Evolutionary conservation across 75 land plant genomes (phyloP).

Genomic region (Adiantum capillusveneris): DNA sequence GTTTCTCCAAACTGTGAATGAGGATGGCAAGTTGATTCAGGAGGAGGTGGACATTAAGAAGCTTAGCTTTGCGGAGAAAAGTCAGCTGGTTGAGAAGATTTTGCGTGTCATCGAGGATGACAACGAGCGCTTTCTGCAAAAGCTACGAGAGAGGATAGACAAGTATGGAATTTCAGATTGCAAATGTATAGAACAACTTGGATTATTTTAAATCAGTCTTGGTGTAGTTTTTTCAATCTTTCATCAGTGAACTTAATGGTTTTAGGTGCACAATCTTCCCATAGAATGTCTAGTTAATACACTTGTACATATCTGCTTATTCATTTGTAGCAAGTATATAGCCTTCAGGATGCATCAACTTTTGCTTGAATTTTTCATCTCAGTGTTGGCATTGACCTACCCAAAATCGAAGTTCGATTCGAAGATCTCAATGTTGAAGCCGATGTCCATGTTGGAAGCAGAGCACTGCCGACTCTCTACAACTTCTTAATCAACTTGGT

Average conservation of each 20-base stretch:
- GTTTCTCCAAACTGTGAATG: conserved; percentile 38
- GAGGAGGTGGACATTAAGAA: conserved; percentile 46
- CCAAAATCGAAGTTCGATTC: conserved; percentile 15
- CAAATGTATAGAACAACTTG: too few species aligned
- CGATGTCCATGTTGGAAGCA: not conserved
- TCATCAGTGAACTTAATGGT: too few species aligned
- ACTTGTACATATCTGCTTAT: too few species aligned
- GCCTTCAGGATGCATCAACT: too few species aligned
- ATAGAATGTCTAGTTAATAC: not conserved
- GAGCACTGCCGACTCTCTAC: conserved; percentile 16
- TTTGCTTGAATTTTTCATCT: too few species aligned
- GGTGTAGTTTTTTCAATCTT: too few species aligned
- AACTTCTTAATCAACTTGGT: conserved; percentile 6
- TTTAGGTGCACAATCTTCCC: too few species aligned
- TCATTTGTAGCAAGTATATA: too few species aligned
- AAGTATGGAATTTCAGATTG: conserved; percentile 24
- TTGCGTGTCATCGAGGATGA: conserved; percentile 60
- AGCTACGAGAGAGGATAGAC: conserved; percentile 58
- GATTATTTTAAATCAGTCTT: too few species aligned
- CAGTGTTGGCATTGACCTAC: conserved; percentile 17
- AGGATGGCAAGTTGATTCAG: conserved; percentile 27
- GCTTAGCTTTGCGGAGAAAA: conserved; percentile 41
- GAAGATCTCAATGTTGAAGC: conserved; percentile 17
- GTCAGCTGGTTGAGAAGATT: conserved; percentile 43
- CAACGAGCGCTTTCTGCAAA: conserved; percentile 62